phyloP scores from a whole-genome alignment of 1,139 yeast genomes.

The Saccharomyces hybrid region DNA sequence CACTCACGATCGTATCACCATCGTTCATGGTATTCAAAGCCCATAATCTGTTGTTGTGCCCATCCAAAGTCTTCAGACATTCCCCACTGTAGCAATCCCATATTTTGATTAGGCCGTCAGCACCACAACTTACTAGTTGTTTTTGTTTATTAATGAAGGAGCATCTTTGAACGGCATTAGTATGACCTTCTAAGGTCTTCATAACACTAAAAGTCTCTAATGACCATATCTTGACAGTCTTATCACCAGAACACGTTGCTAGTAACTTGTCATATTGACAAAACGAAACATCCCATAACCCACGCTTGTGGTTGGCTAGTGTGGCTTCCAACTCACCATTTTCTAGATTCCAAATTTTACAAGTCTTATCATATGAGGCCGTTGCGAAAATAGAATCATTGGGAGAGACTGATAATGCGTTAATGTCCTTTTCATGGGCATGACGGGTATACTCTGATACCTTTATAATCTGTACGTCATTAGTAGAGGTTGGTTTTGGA shows the following conservation, averaged over 20 bases:
- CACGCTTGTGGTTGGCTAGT: conserved; percentile 83
- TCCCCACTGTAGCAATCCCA: conserved; percentile 83
- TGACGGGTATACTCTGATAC: conserved; percentile 79
- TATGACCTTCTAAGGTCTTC: conserved; percentile 88
- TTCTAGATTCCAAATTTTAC: conserved; percentile 78
- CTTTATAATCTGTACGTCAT: conserved; percentile 25
- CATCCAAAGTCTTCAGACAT: conserved; percentile 72
- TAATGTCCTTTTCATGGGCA: conserved; percentile 95
- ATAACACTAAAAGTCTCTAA: conserved; percentile 64
- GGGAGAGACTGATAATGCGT: conserved; percentile 79
- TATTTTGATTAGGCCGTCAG: conserved; percentile 85
- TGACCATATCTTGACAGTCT: conserved; percentile 84
- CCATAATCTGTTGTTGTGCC: conserved; percentile 94
- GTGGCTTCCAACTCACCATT: conserved; percentile 81
- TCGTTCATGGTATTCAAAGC: conserved; percentile 60
- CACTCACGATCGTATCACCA: conserved; percentile 67
- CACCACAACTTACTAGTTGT: conserved; percentile 78
- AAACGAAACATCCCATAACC: conserved; percentile 86
- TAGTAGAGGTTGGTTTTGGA: conserved; percentile 37
- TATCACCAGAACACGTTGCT: conserved; percentile 84
- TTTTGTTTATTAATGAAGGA: conserved; percentile 58
- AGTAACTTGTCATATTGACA: conserved; percentile 68
- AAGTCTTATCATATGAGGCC: conserved; percentile 91
- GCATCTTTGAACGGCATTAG: conserved; percentile 83
- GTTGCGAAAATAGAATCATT: conserved; percentile 84